Conservation (phyloP, 1,139 yeast species). For the Debaryomyces udenii region DNA sequence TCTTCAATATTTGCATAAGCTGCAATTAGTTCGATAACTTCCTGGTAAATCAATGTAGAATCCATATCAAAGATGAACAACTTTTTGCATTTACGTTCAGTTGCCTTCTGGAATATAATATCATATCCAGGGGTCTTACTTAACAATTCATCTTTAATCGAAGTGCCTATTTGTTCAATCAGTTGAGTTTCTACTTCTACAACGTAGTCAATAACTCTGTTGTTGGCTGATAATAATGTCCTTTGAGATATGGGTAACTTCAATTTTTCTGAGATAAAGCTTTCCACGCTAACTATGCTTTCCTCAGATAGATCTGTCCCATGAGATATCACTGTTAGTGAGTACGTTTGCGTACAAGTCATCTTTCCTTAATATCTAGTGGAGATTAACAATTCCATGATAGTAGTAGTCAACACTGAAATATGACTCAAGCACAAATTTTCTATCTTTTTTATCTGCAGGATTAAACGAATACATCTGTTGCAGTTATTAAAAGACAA, state of each 20-base stretch:
- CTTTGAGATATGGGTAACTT: conserved; percentile 9
- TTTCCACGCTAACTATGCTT: conserved; percentile 8
- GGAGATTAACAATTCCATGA: no score
- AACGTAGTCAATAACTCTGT: conserved; percentile 19
- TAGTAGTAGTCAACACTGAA: no score
- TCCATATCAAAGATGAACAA: conserved; percentile 96
- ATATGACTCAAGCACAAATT: conserved; percentile 7
- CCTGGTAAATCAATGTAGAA: conserved; percentile 93
- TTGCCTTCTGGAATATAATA: conserved; percentile 35
- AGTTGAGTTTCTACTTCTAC: conserved; percentile 15
- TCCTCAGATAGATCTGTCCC: conserved; percentile 8
- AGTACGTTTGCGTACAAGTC: conserved; percentile 12
- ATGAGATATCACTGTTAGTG: conserved; percentile 25
- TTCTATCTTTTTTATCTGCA: conserved; percentile 3
- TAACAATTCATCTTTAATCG: conserved; percentile 11
- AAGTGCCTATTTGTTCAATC: conserved; percentile 10
- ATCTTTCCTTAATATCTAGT: not conserved
- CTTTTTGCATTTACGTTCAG: conserved; percentile 51
- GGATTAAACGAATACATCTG: no score
- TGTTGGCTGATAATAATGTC: conserved; percentile 11
- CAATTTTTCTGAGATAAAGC: conserved; percentile 15
- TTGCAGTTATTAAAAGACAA: no score
- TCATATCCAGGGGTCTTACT: conserved; percentile 24
- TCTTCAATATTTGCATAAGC: conserved; percentile 43
- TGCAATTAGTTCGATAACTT: conserved; percentile 94